Evolutionary conservation across 176 grass and related monocot species (phyloP), one percentile per base, ranked within the genome.

Genomic region (Puccinellia tenuiflora): DNA sequence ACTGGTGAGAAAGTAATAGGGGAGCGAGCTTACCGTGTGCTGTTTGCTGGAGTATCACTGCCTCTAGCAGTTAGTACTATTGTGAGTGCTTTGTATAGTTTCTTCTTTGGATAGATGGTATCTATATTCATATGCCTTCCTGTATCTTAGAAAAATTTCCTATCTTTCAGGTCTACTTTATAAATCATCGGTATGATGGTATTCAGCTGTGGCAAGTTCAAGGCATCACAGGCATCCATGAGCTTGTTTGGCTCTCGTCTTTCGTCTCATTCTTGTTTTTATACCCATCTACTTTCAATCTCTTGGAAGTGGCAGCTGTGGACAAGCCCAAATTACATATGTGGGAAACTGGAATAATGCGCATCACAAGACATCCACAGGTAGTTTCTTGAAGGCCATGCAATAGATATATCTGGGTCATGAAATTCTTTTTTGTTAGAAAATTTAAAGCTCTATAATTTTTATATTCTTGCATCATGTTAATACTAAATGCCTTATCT

Each of bases 311-410:
- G 13, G 96, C 96, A 43, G 96, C 96, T 4, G 91, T 99, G 33
- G 96, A 99, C 88, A 91, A 96, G 81, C 96, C 96, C 39, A 99
- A 92, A 77, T 73, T 99, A 65, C 96, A 99, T 24, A 83, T 99
- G 59, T 99, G 96, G 96, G 96, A 99, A 86, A 96, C 93, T 14
- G 96, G 96, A 87, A 96, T 99, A 77, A 99, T 99, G 90, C 88
- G 96, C 69, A 96, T 96, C 64, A 99, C 93, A 11, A 88, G 96
- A 79, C 96, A 99, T 84, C 96, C 93, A 25, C 93, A 99, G 93
- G 96, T 98, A 84, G 62, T 15, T 77, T 47, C 17, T 7, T 9
- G 13, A 43, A 82, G 11, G 38, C 42, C 43, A 13, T 63, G 29
- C 39, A 59, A 68, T 69, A 39, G 37, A 81, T 38, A 17, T 48